Evolutionary conservation across 371 early-diverging fungal species (phyloP).

Genomic region (Basidiobolus meristosporus): DNA sequence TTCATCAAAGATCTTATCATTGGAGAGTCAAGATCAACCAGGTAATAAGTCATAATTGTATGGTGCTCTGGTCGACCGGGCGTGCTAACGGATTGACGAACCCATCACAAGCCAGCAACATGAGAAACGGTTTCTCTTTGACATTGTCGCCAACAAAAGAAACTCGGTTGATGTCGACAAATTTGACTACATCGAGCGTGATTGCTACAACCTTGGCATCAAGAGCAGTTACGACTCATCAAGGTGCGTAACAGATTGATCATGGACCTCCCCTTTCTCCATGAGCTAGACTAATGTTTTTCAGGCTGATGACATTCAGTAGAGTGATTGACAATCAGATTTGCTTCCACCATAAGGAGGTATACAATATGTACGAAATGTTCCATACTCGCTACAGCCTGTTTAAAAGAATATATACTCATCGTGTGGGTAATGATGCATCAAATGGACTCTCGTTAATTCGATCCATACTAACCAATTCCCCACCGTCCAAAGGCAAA

Average conservation of each 20-base stretch:
- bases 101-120: conserved; percentile 2
- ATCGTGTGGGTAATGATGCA: conserved; percentile 41
- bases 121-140: conserved; percentile 58
- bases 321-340: conserved; percentile 79
- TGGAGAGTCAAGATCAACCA: conserved; percentile 27
- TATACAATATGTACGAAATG: conserved; percentile 65
- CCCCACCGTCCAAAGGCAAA: too few relatives aligned
- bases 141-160: conserved; percentile 89
- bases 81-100: background rate
- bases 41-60: conserved; percentile 3
- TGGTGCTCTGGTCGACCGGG: background rate
- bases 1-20: conserved; percentile 75
- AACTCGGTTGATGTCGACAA: conserved; percentile 93
- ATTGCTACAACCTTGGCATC: conserved; percentile 71
- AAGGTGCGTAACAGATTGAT: conserved; percentile 4
- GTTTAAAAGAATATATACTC: conserved; percentile 83
- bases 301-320: conserved; percentile 54
- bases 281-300: background rate
- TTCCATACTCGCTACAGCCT: conserved; percentile 83
- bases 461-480: conserved; percentile 3
- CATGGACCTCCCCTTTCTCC: background rate
- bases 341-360: conserved; percentile 68
- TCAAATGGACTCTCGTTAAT: background rate
- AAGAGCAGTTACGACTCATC: conserved; percentile 61
- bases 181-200: conserved; percentile 88